These are phyloP conservation scores for Pseudocercospora fuligena DNA, from an alignment of 2,329 filamentous ascomycete species.

Conservation along the genomic window DNA sequence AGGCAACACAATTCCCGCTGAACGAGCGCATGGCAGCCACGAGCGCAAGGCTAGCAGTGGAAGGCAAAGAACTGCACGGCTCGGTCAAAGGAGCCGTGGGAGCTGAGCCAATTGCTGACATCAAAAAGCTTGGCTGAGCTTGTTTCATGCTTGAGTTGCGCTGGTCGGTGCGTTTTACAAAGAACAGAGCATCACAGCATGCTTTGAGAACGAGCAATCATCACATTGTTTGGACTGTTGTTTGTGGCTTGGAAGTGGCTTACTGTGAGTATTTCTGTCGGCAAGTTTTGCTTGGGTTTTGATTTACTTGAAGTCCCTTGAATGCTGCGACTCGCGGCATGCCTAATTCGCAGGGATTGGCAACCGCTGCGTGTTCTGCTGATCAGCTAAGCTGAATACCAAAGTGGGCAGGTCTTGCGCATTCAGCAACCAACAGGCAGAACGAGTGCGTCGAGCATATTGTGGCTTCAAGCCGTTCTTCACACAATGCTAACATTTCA, in stretches of 20 bases:
- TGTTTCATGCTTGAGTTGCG: not conserved
- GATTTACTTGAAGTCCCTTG: not conserved
- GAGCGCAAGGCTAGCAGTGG: not conserved
- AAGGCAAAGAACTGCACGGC: not conserved
- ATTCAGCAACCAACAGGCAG: not conserved
- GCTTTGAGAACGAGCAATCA: not conserved
- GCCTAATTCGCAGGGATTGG: not conserved
- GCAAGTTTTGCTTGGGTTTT: not conserved
- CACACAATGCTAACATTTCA: not conserved
- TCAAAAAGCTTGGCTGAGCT: not conserved
- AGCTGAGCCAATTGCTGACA: not conserved
- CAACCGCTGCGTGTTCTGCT: not conserved
- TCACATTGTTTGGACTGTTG: not conserved
- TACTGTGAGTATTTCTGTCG: not conserved
- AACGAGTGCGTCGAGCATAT: not conserved
- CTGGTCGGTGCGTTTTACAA: not conserved
- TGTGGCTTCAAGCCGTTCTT: not conserved
- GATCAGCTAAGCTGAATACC: not conserved
- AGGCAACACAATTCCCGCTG: not conserved
- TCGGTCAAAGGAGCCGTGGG: not conserved
- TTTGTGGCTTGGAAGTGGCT: not conserved
- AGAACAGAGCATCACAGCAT: not conserved
- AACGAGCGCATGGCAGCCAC: not conserved
- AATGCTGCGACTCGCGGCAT: not conserved
- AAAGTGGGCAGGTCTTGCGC: not conserved